These are phyloP conservation scores for Podospora conica DNA, from an alignment of 495 filamentous ascomycete species.

Conservation along the genomic window DNA sequence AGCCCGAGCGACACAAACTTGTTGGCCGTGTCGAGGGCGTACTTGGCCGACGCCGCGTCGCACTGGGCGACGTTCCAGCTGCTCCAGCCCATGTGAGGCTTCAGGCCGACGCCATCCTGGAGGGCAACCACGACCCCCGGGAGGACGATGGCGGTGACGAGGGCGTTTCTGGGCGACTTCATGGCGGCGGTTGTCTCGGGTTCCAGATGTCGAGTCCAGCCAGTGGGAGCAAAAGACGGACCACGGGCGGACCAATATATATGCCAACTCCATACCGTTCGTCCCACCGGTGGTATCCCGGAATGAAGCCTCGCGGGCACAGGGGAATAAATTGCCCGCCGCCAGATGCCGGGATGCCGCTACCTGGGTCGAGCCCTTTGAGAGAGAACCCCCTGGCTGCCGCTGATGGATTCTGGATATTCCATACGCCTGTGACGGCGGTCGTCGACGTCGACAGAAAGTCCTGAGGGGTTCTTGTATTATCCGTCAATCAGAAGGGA, in stretches of 20 bases:
- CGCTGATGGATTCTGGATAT: neutral
- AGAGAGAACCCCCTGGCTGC: neutral
- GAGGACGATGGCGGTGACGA: neutral
- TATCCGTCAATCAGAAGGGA: neutral
- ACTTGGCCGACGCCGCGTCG: slow-evolving; percentile 17
- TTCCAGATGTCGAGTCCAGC: neutral
- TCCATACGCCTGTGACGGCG: neutral
- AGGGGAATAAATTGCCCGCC: neutral
- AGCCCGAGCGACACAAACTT: slow-evolving; percentile 30
- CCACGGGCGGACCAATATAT: neutral
- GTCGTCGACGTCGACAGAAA: neutral
- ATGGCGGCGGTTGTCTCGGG: slow-evolving; percentile 1
- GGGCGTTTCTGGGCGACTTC: neutral
- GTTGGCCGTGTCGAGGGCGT: slow-evolving; percentile 19
- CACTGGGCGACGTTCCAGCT: slow-evolving; percentile 25
- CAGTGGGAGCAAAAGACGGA: neutral
- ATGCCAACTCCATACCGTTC: neutral
- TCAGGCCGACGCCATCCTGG: slow-evolving; percentile 15
- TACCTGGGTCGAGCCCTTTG: neutral
- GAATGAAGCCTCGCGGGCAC: neutral
- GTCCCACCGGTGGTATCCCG: neutral
- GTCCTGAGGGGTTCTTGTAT: neutral
- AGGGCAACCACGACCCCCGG: neutral
- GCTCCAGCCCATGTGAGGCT: slow-evolving; percentile 21
- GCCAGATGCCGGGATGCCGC: neutral